Evolutionary conservation across 139 green algal species (phyloP).

Genomic region (Yamagishiella unicocca): DNA sequence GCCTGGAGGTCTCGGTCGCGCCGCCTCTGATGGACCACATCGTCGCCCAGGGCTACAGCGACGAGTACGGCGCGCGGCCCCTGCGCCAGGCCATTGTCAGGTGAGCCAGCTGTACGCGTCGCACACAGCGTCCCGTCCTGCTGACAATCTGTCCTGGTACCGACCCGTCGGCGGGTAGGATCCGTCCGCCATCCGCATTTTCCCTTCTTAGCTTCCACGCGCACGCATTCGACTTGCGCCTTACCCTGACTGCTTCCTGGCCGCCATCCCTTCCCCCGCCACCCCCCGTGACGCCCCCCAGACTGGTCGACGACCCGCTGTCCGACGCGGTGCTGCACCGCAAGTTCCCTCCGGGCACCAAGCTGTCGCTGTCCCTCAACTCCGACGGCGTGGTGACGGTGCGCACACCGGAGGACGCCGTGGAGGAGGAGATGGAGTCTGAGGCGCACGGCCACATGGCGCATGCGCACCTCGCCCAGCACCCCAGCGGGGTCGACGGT

Average conservation of each 20-base stretch:
- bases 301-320: conserved; percentile 70
- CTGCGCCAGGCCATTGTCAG: conserved; percentile 81
- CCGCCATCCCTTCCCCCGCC: no score
- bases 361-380: conserved; percentile 48
- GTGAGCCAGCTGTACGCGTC: not conserved
- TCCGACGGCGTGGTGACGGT: conserved; percentile 39
- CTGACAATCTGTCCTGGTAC: no score
- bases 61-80: conserved; percentile 81
- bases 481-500: conserved; percentile 37
- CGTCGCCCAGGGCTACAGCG: conserved; percentile 76
- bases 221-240: no score
- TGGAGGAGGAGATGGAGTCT: not conserved
- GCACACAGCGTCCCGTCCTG: not conserved
- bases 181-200: no score
- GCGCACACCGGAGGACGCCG: conserved; percentile 12
- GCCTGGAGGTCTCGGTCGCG: conserved; percentile 51
- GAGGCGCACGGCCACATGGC: not conserved
- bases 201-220: no score
- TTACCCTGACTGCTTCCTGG: no score
- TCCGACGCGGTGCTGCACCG: conserved; percentile 73
- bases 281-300: no score
- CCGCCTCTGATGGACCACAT: conserved; percentile 70
- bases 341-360: conserved; percentile 54
- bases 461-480: not conserved
- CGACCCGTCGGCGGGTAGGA: no score